Evolutionary conservation across 208 protist species (phyloP), one percentile per base, ranked within the genome.

Genomic region (Naegleria lovaniensis): DNA sequence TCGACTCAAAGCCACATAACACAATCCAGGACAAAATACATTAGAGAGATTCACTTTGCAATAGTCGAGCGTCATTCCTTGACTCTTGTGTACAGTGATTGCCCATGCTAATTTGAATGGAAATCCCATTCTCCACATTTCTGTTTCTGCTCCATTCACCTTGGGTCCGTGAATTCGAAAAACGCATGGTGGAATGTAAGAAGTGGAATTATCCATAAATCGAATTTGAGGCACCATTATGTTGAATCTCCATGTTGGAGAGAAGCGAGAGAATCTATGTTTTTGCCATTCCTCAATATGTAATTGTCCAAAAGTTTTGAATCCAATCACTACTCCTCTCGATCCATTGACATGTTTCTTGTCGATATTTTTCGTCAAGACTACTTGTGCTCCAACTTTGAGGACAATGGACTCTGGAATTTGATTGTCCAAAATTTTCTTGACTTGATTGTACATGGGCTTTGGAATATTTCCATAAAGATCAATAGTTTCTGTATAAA

Each of bases 31-130:
- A 36, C n/a, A n/a, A 51, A 92, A 92, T 36, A 86, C 19, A 0
- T 5, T 22, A 16, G 15, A n/a, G 16, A 92, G 33, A 22, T 76
- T 29, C 0, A 92, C 40, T 39, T 59, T 75, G 29, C 87, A 76
- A 40, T 52, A 48, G 38, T 95, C 92, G 6, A 95, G 92, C 0
- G 91, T 94, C 96, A 99, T 97, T 48, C 98, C 98, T 92, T 99
- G 98, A 51, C 95, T 95, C 91, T 99, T 99, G 94, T 99, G 98
- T 84, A 99, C 97, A 13, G 97, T 98, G 87, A 98, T 95, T 43
- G 97, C 97, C 94, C 97, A 99, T 59, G 97, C 97, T 11, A 98
- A 94, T n/a, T 95, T 95, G 3, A 99, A 94, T 52, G 98, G 98
- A 22, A 99, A 58, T 91, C 40, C 67, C 40, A 84, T 90, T 84